phyloP scores from a whole-genome alignment of 1,284 basidiomycete genomes.

The Cerioporus squamosus region DNA sequence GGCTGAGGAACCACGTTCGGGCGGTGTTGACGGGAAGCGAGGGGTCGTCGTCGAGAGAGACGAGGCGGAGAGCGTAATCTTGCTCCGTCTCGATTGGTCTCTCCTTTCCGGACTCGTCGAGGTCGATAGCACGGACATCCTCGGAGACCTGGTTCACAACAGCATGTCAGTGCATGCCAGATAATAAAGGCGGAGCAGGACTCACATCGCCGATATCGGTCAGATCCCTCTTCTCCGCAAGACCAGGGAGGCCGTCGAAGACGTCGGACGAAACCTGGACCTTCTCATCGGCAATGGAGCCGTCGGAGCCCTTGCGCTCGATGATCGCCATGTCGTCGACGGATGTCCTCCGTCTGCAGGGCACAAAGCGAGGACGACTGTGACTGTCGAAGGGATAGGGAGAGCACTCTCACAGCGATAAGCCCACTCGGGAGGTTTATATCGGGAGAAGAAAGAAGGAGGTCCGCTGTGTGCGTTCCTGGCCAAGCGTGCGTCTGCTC shows the following conservation, averaged over 20 bases:
- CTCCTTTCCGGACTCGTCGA: conserved; percentile 42
- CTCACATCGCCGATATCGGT: conserved; percentile 20
- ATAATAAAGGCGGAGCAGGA: not conserved
- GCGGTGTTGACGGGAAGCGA: conserved; percentile 52
- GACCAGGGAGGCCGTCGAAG: conserved; percentile 2
- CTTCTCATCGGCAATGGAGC: conserved; percentile 16
- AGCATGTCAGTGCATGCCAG: conserved; percentile 11
- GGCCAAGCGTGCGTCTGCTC: too few relatives aligned
- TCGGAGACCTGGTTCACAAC: conserved; percentile 35
- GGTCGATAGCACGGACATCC: conserved; percentile 40
- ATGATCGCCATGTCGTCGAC: conserved; percentile 12
- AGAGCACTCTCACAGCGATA: too few relatives aligned
- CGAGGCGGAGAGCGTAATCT: conserved; percentile 52
- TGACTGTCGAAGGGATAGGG: too few relatives aligned
- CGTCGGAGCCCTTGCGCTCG: conserved; percentile 9
- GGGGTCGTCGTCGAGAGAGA: conserved; percentile 64
- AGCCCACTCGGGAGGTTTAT: too few relatives aligned
- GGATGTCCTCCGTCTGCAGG: too few relatives aligned
- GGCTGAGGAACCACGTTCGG: conserved; percentile 51
- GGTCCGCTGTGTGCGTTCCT: too few relatives aligned
- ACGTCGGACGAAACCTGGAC: conserved; percentile 1
- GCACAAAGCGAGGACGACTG: too few relatives aligned
- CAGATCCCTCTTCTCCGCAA: conserved; percentile 5
- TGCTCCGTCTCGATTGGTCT: conserved; percentile 49
- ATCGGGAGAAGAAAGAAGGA: too few relatives aligned